Evolutionary conservation across 768 basidiomycete species (phyloP).

Genomic region (Neoboletus brunneissimus): DNA sequence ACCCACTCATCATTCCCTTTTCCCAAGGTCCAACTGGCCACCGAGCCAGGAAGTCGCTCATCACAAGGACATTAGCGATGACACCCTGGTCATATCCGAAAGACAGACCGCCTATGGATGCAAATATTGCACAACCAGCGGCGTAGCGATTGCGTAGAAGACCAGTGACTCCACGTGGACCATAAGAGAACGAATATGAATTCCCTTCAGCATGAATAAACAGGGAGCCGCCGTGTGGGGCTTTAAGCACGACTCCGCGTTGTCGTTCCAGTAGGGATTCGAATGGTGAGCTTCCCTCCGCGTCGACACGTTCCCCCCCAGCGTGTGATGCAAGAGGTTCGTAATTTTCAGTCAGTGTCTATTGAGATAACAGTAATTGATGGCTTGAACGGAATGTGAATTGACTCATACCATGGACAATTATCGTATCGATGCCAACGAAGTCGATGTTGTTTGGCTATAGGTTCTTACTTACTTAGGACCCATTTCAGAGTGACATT

Average conservation of each 20-base stretch:
- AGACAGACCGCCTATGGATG: constrained; percentile 71
- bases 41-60: constrained; percentile 65
- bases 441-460: not conserved
- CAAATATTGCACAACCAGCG: constrained; percentile 67
- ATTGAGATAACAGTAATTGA: not conserved
- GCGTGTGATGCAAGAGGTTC: constrained; percentile 12
- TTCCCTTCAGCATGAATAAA: constrained; percentile 19
- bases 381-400: not conserved
- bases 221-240: constrained; percentile 28
- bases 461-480: not conserved
- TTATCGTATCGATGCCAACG: not conserved
- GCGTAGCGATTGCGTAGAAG: constrained; percentile 64
- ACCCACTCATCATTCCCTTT: constrained; percentile 75
- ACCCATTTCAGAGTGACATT: not conserved
- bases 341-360: constrained; percentile 13
- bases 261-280: constrained; percentile 18
- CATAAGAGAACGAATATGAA: constrained; percentile 67
- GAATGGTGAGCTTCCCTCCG: constrained; percentile 12
- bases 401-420: constrained; percentile 12
- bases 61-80: constrained; percentile 82
- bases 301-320: constrained; percentile 9
- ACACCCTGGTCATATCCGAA: constrained; percentile 88
- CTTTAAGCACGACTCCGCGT: constrained; percentile 19
- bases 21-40: constrained; percentile 74
- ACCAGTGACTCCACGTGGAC: constrained; percentile 65